Conservation (phyloP, 169 alveolate genomes). For the Cryptosporidium viatorum region DNA sequence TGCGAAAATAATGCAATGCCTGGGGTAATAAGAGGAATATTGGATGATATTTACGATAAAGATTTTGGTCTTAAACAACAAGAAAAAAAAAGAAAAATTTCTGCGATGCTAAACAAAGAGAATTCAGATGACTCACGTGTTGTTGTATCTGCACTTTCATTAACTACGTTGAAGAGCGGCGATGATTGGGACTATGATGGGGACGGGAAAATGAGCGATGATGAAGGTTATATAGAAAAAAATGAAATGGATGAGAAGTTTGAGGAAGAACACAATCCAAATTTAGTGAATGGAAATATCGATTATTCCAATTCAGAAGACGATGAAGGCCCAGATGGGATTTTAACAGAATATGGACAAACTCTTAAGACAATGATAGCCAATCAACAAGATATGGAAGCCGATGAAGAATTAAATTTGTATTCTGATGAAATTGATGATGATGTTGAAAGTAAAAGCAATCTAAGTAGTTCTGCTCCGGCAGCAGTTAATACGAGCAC, state of each 20-base stretch:
- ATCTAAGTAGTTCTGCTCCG: conserved; percentile 51
- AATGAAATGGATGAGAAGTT: conserved; percentile 41
- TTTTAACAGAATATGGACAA: conserved; percentile 71
- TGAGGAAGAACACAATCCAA: conserved; percentile 50
- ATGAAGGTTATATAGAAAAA: conserved; percentile 64
- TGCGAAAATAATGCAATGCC: background rate
- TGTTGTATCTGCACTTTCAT: conserved; percentile 68
- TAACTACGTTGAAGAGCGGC: conserved; percentile 35
- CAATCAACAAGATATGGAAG: conserved; percentile 74
- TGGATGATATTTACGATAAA: conserved; percentile 62
- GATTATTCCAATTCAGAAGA: conserved; percentile 58
- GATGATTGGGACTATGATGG: conserved; percentile 72
- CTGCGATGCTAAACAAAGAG: conserved; percentile 39
- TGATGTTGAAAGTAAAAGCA: conserved; percentile 59
- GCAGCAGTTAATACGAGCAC: background rate
- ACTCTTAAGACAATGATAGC: conserved; percentile 68
- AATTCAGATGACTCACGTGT: conserved; percentile 21
- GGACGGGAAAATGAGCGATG: conserved; percentile 74
- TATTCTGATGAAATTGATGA: conserved; percentile 72
- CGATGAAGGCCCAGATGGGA: conserved; percentile 71
- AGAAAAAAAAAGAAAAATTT: conserved; percentile 63
- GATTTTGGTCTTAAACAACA: conserved; percentile 66
- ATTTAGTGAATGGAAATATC: conserved; percentile 22
- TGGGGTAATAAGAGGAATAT: background rate
- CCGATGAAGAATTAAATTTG: conserved; percentile 65